Percentiles rank a stretch among this genome's conserved stretches.
phyloP scores from a whole-genome alignment of 345 rosid species.

The Cardamine chenopodiifolia region DNA sequence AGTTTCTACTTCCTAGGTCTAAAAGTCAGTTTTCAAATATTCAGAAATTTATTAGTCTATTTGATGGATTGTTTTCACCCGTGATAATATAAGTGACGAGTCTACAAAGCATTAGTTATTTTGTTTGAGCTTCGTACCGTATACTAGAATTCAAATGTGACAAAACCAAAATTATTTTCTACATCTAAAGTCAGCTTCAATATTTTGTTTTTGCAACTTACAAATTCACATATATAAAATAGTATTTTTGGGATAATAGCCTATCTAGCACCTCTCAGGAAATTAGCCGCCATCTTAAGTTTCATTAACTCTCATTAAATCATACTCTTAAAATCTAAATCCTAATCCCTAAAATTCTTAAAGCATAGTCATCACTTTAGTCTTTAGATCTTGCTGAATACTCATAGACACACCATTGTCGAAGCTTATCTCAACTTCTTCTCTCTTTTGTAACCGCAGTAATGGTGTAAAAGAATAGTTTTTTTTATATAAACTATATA shows the following conservation, averaged over 20 bases:
- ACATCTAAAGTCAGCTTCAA: not conserved
- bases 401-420: no score
- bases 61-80: not conserved
- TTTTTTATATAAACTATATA: not conserved
- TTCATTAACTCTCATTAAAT: no score
- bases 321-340: no score
- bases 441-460: no score
- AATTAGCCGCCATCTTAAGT: no score
- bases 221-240: no score
- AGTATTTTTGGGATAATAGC: not conserved
- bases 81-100: not conserved
- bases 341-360: no score
- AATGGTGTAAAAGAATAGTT: no score
- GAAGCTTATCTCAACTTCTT: no score
- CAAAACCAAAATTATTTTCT: not conserved
- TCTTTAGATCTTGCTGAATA: no score
- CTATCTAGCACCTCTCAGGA: not conserved
- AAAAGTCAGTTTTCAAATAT: not conserved
- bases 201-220: no score
- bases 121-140: not conserved
- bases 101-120: not conserved
- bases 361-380: no score
- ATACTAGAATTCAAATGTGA: not conserved
- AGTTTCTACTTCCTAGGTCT: constrained; percentile 4
- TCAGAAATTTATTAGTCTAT: not conserved